phyloP scores from a whole-genome alignment of 192 early-diverging fungal genomes.

The Linnemannia elongata region DNA sequence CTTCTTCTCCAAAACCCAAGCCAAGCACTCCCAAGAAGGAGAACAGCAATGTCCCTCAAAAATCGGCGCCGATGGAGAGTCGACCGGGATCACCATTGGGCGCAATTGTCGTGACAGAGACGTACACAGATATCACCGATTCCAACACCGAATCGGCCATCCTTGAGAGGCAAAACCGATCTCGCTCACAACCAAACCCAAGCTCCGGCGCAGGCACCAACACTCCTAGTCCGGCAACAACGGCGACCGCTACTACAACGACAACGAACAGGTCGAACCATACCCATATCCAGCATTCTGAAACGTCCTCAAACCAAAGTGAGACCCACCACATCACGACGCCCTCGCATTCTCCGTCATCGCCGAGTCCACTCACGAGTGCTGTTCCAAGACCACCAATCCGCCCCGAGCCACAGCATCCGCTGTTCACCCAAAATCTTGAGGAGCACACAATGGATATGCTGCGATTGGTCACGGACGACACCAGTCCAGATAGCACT shows the following conservation, averaged over 20 bases:
- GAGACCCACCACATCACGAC: background rate
- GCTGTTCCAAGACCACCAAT: background rate
- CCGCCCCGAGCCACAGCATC: constrained; percentile 20
- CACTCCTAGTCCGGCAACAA: background rate
- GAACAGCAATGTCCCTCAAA: background rate
- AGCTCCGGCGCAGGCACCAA: background rate
- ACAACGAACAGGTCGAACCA: background rate
- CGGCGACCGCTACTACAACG: background rate
- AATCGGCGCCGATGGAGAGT: constrained; percentile 4
- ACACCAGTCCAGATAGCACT: constrained; percentile 22
- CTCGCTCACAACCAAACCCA: background rate
- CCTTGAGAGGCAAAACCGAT: background rate
- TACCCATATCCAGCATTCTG: background rate
- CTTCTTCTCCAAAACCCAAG: background rate
- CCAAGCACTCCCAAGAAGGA: background rate
- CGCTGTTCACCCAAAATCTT: constrained; percentile 26
- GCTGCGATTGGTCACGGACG: constrained; percentile 31
- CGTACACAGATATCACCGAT: background rate
- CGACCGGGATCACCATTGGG: background rate
- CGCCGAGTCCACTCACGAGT: background rate
- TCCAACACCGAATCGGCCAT: constrained; percentile 3
- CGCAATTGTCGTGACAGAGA: background rate
- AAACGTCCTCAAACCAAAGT: constrained; percentile 8
- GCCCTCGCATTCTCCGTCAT: background rate
- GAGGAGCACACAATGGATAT: constrained; percentile 28